Evolutionary conservation across 805 yeast genomes (phyloP), one percentile per base, ranked within the genome.

Genomic region (Isabelozyma gotoi): DNA sequence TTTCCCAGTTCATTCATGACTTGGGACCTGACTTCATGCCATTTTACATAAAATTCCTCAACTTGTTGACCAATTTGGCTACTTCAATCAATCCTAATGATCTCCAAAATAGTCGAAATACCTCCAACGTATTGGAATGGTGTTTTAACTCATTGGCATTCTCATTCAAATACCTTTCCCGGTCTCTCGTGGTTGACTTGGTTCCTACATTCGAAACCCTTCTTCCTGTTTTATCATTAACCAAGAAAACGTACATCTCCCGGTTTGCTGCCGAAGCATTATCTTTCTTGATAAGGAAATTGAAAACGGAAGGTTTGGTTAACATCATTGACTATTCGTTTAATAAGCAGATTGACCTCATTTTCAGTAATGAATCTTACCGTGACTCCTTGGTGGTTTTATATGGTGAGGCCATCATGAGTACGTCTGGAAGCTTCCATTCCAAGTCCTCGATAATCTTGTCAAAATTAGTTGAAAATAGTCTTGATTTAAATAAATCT

Each of bases 231-330:
- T 67, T 92, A 42, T 77, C 78, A 29, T 65, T 81, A 40, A 63
- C 63, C 3, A 73, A 74, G 43, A 85, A 83, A 51, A 80, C 80
- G 19, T 81, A 85, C 49, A 74, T 91, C 29, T 74, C 88, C 1
- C 75, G 95, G 48, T 94, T 92, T 55, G 82, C 96, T 16, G 90
- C 97, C 0, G 97, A 92, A 62, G 94, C 97, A 0, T 62, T 92
- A 37, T 87, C 97, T 0, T 94, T 86, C 54, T 68, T 92, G 44
- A 69, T 92, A 7, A 80, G 94, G 57, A 88, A 88, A 60, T 74
- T 87, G 48, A 71, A 73, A 18, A 59, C 71, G 0, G 73, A 73
- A 0, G 65, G 76, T 5, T 64, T 90, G 38, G 53, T 59, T 1
- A 44, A 51, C 0, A 76, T 87, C 36, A 67, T 86, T 7, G 55